Conservation (phyloP, 140 eudicot species). For the Senecio squalidus region DNA sequence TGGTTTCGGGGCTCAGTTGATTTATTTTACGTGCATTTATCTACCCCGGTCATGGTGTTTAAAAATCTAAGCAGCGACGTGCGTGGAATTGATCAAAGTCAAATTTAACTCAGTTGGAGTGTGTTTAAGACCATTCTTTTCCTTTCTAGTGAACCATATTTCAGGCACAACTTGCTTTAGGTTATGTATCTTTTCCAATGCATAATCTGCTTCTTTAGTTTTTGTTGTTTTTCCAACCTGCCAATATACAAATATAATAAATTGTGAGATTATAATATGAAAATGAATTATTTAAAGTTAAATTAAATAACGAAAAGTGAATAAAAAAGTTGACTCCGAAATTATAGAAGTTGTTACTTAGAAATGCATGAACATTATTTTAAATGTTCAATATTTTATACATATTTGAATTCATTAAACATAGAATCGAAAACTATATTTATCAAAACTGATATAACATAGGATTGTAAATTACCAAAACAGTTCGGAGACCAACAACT, state of each 20-base stretch:
- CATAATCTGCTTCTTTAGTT: slow-evolving; percentile 73
- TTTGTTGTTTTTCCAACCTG: slow-evolving; percentile 67
- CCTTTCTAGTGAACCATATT: slow-evolving; percentile 43
- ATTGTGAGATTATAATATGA: not conserved
- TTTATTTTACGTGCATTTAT: not conserved
- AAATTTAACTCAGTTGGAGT: slow-evolving; percentile 45
- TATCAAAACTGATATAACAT: no score
- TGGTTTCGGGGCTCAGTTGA: not conserved
- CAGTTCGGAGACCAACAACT: slow-evolving; percentile 73
- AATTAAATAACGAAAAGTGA: no score
- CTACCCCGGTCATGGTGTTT: not conserved
- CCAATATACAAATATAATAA: not conserved
- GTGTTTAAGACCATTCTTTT: slow-evolving; percentile 17
- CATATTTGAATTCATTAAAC: no score
- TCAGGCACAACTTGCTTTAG: slow-evolving; percentile 63
- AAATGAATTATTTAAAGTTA: no score
- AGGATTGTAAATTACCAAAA: no score
- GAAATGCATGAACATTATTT: no score
- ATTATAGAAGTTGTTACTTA: no score
- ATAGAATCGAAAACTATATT: no score
- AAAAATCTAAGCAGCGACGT: slow-evolving; percentile 40
- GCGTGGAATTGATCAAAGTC: slow-evolving; percentile 32
- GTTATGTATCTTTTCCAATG: slow-evolving; percentile 46
- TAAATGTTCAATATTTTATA: no score
- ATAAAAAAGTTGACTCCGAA: no score